Evolutionary conservation across 768 basidiomycete genomes (phyloP).

Genomic region (Russula brevipes): DNA sequence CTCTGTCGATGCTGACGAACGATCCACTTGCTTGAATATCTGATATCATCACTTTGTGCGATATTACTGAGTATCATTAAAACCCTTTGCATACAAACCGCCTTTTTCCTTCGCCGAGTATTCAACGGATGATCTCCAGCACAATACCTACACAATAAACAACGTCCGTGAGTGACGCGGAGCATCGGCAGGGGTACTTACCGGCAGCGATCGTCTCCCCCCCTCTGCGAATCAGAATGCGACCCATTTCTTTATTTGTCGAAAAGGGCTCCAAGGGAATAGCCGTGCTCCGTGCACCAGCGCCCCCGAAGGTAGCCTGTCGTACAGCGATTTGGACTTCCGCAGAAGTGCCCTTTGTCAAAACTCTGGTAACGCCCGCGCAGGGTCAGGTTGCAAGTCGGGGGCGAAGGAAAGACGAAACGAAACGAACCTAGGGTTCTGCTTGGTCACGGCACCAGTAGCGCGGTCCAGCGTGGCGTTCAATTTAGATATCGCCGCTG

Average conservation of each 20-base stretch:
- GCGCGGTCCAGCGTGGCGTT: conserved; percentile 74
- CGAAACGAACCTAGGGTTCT: conserved; percentile 66
- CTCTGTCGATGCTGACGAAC: neutral
- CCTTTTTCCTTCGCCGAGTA: neutral
- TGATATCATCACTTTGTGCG: neutral
- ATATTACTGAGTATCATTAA: neutral
- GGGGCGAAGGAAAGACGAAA: neutral
- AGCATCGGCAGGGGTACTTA: conserved; percentile 29
- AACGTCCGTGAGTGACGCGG: neutral
- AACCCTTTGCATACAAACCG: neutral
- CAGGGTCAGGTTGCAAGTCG: neutral
- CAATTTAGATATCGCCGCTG: conserved; percentile 80
- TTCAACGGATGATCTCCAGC: conserved; percentile 13
- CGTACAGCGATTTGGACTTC: conserved; percentile 80
- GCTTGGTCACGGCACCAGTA: conserved; percentile 66
- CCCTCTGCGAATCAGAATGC: conserved; percentile 77
- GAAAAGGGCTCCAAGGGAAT: conserved; percentile 86
- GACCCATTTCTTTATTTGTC: conserved; percentile 92
- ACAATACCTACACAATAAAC: conserved; percentile 11
- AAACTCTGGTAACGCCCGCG: conserved; percentile 42
- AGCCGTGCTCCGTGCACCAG: conserved; percentile 42
- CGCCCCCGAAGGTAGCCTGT: conserved; percentile 45
- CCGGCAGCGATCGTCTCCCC: conserved; percentile 96
- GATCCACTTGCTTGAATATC: neutral
- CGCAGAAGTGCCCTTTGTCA: conserved; percentile 81